These are phyloP conservation scores for Yamadazyma mexicana DNA, from an alignment of 1,139 yeast species.

Conservation along the genomic window DNA sequence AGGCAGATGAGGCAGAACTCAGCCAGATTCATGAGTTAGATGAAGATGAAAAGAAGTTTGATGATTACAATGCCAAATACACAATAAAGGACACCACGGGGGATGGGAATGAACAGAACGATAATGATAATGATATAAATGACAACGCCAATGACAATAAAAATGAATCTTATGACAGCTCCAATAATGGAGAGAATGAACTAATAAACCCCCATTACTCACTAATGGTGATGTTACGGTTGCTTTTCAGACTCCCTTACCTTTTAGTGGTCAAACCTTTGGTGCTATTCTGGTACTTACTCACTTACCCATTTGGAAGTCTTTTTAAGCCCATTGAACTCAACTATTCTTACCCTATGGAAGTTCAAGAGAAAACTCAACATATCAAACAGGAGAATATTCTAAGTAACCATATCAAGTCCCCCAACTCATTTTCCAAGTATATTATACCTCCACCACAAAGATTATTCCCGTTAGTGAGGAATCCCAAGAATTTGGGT, in stretches of 20 bases:
- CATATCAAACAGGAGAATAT: conserved; percentile 39
- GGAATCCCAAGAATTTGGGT: conserved; percentile 39
- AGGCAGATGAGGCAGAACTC: conserved; percentile 3
- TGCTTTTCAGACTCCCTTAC: conserved; percentile 21
- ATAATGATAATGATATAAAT: conserved; percentile 1
- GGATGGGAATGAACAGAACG: not conserved
- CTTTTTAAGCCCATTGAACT: conserved; percentile 13
- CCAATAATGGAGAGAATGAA: conserved; percentile 1
- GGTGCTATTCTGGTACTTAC: conserved; percentile 19
- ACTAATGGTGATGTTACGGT: conserved; percentile 7
- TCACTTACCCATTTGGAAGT: conserved; percentile 21
- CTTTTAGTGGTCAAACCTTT: conserved; percentile 22
- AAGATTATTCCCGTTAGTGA: conserved; percentile 41
- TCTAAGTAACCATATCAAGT: conserved; percentile 50
- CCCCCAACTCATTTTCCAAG: conserved; percentile 54
- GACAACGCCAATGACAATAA: not conserved
- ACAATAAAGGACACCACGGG: not conserved
- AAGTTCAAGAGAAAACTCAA: conserved; percentile 42
- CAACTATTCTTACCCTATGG: conserved; percentile 12
- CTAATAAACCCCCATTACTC: conserved; percentile 12
- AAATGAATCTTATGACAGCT: no score
- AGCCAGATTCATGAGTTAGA: conserved; percentile 7
- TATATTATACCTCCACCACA: conserved; percentile 52
- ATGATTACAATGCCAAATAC: not conserved
- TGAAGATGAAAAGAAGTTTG: conserved; percentile 4